Conservation (phyloP, 2,329 filamentous ascomycete genomes). For the Zymoseptoria pseudotritici region DNA sequence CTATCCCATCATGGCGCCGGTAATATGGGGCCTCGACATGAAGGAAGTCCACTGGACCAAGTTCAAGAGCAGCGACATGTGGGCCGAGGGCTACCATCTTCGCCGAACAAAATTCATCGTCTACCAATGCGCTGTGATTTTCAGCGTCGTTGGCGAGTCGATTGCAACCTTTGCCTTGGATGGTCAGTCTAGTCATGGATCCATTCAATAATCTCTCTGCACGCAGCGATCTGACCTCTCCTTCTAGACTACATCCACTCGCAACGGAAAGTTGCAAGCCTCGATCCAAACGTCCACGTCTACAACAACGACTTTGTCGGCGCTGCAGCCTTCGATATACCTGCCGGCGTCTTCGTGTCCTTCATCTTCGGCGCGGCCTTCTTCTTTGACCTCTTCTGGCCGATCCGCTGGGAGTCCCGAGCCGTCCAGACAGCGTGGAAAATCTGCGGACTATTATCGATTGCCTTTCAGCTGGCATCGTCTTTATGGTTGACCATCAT, state of each 20-base stretch:
- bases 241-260: constrained; percentile 47
- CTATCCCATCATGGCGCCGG: constrained; percentile 26
- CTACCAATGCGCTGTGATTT: constrained; percentile 53
- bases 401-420: constrained; percentile 44
- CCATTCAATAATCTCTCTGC: neutral
- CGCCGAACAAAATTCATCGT: constrained; percentile 53
- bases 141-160: constrained; percentile 50
- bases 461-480: constrained; percentile 40
- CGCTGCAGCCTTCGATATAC: constrained; percentile 52
- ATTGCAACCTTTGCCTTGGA: constrained; percentile 50
- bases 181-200: constrained; percentile 30
- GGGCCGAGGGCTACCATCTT: constrained; percentile 44
- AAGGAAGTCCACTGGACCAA: constrained; percentile 52
- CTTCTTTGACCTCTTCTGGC: constrained; percentile 58
- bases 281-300: constrained; percentile 34
- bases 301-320: constrained; percentile 52
- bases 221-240: neutral
- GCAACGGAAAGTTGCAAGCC: constrained; percentile 40
- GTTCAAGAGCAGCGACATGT: constrained; percentile 53
- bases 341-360: constrained; percentile 50
- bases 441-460: constrained; percentile 43
- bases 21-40: constrained; percentile 53
- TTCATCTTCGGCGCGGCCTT: constrained; percentile 53
- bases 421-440: constrained; percentile 49
- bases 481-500: constrained; percentile 47